Conservation (phyloP, 768 basidiomycete genomes). For the Russula virescens region DNA sequence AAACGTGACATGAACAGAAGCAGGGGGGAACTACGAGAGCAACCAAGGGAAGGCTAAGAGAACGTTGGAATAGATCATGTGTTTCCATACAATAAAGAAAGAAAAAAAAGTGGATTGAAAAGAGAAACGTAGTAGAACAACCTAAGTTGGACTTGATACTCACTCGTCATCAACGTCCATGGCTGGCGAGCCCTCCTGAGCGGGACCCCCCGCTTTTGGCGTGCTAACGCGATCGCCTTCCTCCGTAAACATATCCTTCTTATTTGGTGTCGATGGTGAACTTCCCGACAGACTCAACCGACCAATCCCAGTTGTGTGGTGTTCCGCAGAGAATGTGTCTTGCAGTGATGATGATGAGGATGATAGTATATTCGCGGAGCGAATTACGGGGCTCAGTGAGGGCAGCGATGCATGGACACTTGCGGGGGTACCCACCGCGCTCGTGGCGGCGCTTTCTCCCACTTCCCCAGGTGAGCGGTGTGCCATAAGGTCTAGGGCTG, state of each 20-base stretch:
- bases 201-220: conserved; percentile 1
- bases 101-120: background rate
- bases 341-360: conserved; percentile 18
- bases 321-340: conserved; percentile 13
- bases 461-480: conserved; percentile 17
- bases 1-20: background rate
- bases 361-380: conserved; percentile 4
- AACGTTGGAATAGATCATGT: conserved; percentile 5
- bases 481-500: conserved; percentile 12
- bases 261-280: conserved; percentile 16
- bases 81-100: background rate
- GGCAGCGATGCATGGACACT: conserved; percentile 14
- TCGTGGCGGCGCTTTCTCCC: conserved; percentile 20
- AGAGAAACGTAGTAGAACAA: background rate
- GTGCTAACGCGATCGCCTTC: conserved; percentile 20
- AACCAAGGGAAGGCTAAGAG: background rate
- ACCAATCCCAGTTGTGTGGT: conserved; percentile 17
- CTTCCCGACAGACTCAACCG: conserved; percentile 16
- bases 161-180: conserved; percentile 23
- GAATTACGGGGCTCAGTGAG: conserved; percentile 16
- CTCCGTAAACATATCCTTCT: conserved; percentile 26
- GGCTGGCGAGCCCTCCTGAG: conserved; percentile 3
- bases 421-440: conserved; percentile 13
- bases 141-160: background rate
- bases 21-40: background rate